Evolutionary conservation across 2,329 filamentous ascomycete genomes (phyloP).

Genomic region (Neoascochyta sp.): DNA sequence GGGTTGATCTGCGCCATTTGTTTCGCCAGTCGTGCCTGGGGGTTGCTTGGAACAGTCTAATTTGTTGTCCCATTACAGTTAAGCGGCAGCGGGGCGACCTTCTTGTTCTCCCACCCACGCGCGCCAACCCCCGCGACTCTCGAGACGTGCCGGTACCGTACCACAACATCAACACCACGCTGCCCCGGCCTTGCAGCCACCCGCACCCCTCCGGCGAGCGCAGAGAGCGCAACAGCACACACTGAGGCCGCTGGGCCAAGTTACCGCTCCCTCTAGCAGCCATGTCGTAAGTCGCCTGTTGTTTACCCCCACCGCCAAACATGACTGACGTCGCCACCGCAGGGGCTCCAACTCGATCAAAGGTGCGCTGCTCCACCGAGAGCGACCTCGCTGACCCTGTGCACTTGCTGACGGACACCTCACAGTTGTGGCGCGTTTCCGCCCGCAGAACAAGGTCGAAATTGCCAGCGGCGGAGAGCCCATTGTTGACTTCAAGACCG

Average conservation of each 20-base stretch:
- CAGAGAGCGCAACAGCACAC: too few species aligned
- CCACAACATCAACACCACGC: conserved; percentile 26
- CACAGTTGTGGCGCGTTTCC: conserved; percentile 90
- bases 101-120: conserved; percentile 25
- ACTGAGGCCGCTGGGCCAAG: conserved; percentile 38
- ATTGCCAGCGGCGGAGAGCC: conserved; percentile 84
- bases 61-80: conserved; percentile 32
- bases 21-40: conserved; percentile 3
- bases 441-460: conserved; percentile 94
- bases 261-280: conserved; percentile 25
- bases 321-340: conserved; percentile 41
- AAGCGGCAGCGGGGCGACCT: conserved; percentile 31
- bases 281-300: conserved; percentile 40
- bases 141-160: conserved; percentile 32
- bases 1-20: too few species aligned
- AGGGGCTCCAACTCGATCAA: conserved; percentile 48
- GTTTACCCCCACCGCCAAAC: too few species aligned
- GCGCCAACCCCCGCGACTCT: conserved; percentile 19
- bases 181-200: conserved; percentile 24
- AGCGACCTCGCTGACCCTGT: too few species aligned
- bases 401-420: conserved; percentile 26
- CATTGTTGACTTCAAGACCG: conserved; percentile 82
- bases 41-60: conserved; percentile 13
- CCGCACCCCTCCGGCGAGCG: conserved; percentile 9
- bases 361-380: conserved; percentile 30